Conservation (phyloP, 192 early-diverging fungal species). For the Thamnidium elegans region DNA sequence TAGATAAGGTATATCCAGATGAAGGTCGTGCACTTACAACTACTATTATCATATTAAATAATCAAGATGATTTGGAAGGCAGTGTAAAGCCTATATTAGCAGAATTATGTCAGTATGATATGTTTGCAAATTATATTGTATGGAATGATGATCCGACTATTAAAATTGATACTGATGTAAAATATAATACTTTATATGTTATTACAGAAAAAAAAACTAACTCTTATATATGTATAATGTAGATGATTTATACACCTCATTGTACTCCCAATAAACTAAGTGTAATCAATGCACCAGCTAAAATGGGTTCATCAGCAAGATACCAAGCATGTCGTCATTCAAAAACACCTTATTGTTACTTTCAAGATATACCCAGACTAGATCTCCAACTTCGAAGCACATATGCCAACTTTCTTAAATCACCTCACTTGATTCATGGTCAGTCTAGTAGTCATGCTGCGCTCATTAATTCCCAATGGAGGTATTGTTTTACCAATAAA, state of each 20-base stretch:
- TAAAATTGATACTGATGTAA: conserved; percentile 45
- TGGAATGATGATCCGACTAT: conserved; percentile 53
- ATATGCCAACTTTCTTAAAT: conserved; percentile 57
- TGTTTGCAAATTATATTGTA: conserved; percentile 54
- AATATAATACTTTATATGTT: not conserved
- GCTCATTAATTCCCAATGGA: conserved; percentile 50
- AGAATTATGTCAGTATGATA: conserved; percentile 50
- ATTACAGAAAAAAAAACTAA: conserved; percentile 5
- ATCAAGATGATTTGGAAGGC: conserved; percentile 35
- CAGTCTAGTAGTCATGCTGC: conserved; percentile 45
- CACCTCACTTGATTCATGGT: conserved; percentile 51
- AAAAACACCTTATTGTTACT: conserved; percentile 55
- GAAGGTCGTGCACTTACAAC: conserved; percentile 47
- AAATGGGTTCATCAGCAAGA: conserved; percentile 50
- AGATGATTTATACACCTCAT: conserved; percentile 38
- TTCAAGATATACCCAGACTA: conserved; percentile 36
- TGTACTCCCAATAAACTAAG: conserved; percentile 41
- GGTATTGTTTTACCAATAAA: conserved; percentile 55
- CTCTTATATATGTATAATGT: not conserved
- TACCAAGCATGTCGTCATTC: conserved; percentile 57
- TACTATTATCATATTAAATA: conserved; percentile 30
- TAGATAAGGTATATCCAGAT: conserved; percentile 44
- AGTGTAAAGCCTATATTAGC: conserved; percentile 45
- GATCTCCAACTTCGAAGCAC: conserved; percentile 43
- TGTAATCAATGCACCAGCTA: conserved; percentile 46